Conservation (phyloP, 192 early-diverging fungal species). For the Spizellomyces punctatus region DNA sequence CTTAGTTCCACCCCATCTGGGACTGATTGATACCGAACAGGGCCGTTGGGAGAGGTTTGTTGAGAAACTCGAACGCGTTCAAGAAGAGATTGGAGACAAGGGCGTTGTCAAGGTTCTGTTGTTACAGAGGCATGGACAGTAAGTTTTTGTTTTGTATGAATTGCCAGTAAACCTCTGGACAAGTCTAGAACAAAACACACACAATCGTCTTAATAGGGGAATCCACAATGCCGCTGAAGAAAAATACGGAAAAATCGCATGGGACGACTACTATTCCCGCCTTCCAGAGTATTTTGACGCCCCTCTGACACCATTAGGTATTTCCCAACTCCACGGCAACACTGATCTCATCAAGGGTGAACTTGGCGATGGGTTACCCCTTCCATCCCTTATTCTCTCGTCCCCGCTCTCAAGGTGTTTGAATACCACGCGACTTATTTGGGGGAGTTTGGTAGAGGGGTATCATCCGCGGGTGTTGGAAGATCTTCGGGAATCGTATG, state of each 20-base stretch:
- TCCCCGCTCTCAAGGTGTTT: constrained; percentile 29
- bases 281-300: constrained; percentile 25
- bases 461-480: constrained; percentile 14
- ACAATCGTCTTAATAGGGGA: neutral
- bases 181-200: neutral
- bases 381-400: constrained; percentile 7
- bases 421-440: constrained; percentile 27
- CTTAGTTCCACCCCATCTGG: constrained; percentile 5
- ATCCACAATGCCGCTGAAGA: constrained; percentile 31
- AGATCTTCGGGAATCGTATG: constrained; percentile 22
- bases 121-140: constrained; percentile 32
- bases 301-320: constrained; percentile 20
- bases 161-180: neutral
- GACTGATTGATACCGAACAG: constrained; percentile 12
- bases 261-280: constrained; percentile 30
- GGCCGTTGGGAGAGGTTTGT: neutral
- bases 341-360: neutral
- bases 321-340: constrained; percentile 9
- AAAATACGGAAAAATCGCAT: constrained; percentile 27
- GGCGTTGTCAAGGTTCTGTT: constrained; percentile 18
- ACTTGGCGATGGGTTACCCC: neutral
- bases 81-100: neutral
- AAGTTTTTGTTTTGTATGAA: neutral
- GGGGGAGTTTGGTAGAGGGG: neutral
- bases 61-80: neutral